Conservation (phyloP, 2,329 filamentous ascomycete species). For the Trichoderma sp. region DNA sequence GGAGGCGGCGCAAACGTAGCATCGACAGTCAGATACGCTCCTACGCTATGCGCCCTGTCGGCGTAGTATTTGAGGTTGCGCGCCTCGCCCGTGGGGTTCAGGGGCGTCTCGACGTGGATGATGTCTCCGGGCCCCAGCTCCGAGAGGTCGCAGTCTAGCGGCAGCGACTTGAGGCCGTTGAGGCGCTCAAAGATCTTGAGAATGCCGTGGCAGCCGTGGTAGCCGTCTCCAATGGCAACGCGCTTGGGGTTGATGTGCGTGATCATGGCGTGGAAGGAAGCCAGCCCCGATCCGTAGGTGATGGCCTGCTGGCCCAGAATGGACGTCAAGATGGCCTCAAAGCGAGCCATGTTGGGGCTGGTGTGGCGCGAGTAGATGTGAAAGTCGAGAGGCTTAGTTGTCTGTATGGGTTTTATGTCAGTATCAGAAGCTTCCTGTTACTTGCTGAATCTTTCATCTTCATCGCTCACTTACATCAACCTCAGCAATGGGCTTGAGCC, state of each 20-base stretch:
- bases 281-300: constrained; percentile 80
- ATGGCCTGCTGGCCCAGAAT: constrained; percentile 69
- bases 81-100: constrained; percentile 86
- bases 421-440: neutral
- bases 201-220: constrained; percentile 92
- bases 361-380: constrained; percentile 83
- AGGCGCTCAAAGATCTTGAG: constrained; percentile 71
- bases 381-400: constrained; percentile 47
- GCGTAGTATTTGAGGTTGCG: constrained; percentile 71
- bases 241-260: constrained; percentile 80
- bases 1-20: constrained; percentile 91
- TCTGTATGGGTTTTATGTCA: neutral
- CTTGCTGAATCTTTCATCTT: neutral
- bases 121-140: constrained; percentile 75
- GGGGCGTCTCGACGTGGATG: constrained; percentile 86
- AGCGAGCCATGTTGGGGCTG: constrained; percentile 76
- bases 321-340: constrained; percentile 77
- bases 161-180: constrained; percentile 69
- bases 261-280: constrained; percentile 84
- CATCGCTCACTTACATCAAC: constrained; percentile 49
- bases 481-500: constrained; percentile 45
- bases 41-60: constrained; percentile 65
- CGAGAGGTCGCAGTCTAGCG: constrained; percentile 65
- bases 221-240: constrained; percentile 79
- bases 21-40: constrained; percentile 80